Evolutionary conservation across 352 stramenopile genomes (phyloP), one percentile per base, ranked within the genome.

Genomic region (Globisporangium orthogonon): DNA sequence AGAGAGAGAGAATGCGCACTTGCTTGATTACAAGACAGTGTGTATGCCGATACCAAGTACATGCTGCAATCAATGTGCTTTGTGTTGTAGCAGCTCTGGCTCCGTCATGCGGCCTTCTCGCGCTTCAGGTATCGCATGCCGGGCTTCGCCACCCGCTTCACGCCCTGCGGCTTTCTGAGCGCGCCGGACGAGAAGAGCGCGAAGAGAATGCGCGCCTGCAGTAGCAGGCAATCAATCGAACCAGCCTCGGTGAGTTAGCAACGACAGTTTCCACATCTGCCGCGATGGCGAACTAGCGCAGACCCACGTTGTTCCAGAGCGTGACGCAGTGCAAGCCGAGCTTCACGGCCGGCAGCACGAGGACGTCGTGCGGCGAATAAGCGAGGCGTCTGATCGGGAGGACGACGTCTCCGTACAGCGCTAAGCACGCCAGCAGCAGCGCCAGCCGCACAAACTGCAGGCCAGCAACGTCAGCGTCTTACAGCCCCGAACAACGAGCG

Each of bases 341-440:
- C 49, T 74, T 72, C 5, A 33, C 41, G 2, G 52, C 52, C 10
- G 60, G 55, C 1, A 75, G 23, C 4, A 40, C 28, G 45, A 9
- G 40, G 5, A 28, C 52, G 43, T 54, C 62, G 50, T 56, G 54
- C 37, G 49, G 10, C 28, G 37, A 49, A 48, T 17, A n/a, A 11
- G 60, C 43, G 10, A 82, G 49, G 0, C 47, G 63, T 48, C 59
- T 65, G 35, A 75, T 53, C 4, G 78, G 76, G 10, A 79, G 56
- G 15, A 85, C 61, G 15, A 88, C 35, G 50, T 91, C 78, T 4
- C 81, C 81, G 23, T 84, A 87, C 10, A 77, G n/a, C 53, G 76
- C 58, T 17, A 88, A 50, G 33, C 72, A 66, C 39, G 67, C 74
- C 28, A 89, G 58, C 43, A 91, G 70, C 51, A 89, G 54, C 62